A percentile compares a stretch with the other conserved stretches of the same genome.
Conservation (phyloP, 1,139 yeast species). For the Keqinozyma sinolaborantium region DNA sequence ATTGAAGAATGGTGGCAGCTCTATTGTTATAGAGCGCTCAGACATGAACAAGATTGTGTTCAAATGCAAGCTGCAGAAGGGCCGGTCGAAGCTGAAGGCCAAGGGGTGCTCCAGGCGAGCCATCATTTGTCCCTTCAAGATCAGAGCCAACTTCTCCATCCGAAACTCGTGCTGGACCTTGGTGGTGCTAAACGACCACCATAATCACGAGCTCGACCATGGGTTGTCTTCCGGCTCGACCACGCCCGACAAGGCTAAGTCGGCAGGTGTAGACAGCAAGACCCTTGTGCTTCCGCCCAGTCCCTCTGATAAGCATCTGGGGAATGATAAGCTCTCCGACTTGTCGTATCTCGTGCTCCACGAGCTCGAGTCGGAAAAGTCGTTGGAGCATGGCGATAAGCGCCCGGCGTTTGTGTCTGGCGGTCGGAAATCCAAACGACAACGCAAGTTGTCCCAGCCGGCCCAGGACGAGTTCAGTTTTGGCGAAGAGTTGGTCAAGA, state of each 20-base stretch:
- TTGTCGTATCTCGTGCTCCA: neutral
- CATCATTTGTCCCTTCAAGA: slow-evolving; percentile 61
- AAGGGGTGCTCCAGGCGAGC: slow-evolving; percentile 18
- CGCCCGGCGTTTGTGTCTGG: neutral
- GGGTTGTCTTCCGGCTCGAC: neutral
- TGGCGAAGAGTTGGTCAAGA: slow-evolving; percentile 8
- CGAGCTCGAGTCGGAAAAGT: slow-evolving; percentile 1
- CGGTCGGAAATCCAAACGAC: neutral
- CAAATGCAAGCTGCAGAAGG: slow-evolving; percentile 50
- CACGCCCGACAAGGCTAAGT: neutral
- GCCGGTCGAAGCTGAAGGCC: slow-evolving; percentile 13
- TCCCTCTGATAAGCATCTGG: neutral
- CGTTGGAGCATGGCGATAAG: neutral
- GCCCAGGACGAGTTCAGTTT: slow-evolving; percentile 5
- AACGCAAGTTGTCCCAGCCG: slow-evolving; percentile 3
- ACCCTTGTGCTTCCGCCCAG: neutral
- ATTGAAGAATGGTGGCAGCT: slow-evolving; percentile 49
- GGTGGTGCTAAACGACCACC: slow-evolving; percentile 55
- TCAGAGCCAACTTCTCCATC: slow-evolving; percentile 63
- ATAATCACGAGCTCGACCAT: slow-evolving; percentile 29
- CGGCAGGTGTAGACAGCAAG: neutral
- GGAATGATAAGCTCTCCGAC: neutral
- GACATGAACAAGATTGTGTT: slow-evolving; percentile 67
- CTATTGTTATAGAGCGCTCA: slow-evolving; percentile 66
- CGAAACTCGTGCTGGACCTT: slow-evolving; percentile 57